Conservation (phyloP, 2,329 filamentous ascomycete species). For the Orbilia ellipsospora region DNA sequence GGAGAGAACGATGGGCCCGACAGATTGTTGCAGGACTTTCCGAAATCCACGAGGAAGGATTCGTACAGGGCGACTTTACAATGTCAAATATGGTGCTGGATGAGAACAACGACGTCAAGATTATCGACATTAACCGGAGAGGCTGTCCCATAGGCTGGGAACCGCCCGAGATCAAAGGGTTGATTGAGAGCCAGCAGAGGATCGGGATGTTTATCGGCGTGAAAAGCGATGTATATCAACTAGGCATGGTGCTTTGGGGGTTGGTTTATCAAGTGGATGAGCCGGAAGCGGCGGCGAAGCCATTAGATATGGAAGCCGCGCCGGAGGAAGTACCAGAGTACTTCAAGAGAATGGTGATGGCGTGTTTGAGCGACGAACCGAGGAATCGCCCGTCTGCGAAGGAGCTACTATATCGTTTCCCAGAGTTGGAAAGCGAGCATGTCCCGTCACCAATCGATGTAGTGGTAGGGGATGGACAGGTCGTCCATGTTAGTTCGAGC, state of each 20-base stretch:
- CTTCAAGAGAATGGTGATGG: conserved; percentile 79
- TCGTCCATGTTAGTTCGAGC: conserved; percentile 38
- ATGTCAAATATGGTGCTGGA: conserved; percentile 97
- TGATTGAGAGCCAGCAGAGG: conserved; percentile 87
- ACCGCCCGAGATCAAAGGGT: conserved; percentile 84
- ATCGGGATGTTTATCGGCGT: conserved; percentile 98
- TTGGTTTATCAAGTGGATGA: conserved; percentile 88
- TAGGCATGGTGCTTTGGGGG: conserved; percentile 97
- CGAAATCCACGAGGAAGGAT: conserved; percentile 94
- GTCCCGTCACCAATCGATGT: conserved; percentile 40
- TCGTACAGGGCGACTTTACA: conserved; percentile 97
- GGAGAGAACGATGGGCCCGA: conserved; percentile 85
- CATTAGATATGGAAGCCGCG: conserved; percentile 70
- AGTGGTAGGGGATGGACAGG: conserved; percentile 35
- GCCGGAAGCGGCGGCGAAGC: conserved; percentile 80
- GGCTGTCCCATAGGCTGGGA: conserved; percentile 99
- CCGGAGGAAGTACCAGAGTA: conserved; percentile 78
- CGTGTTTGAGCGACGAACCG: conserved; percentile 80
- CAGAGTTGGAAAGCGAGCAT: conserved; percentile 61
- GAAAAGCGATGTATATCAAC: conserved; percentile 94
- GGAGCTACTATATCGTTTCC: conserved; percentile 76
- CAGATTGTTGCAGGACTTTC: conserved; percentile 90
- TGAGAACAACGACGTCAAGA: conserved; percentile 83
- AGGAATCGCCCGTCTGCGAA: conserved; percentile 78
- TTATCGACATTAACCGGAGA: conserved; percentile 97